phyloP scores from a whole-genome alignment of 768 basidiomycete species.

The Tulasnella sp. region DNA sequence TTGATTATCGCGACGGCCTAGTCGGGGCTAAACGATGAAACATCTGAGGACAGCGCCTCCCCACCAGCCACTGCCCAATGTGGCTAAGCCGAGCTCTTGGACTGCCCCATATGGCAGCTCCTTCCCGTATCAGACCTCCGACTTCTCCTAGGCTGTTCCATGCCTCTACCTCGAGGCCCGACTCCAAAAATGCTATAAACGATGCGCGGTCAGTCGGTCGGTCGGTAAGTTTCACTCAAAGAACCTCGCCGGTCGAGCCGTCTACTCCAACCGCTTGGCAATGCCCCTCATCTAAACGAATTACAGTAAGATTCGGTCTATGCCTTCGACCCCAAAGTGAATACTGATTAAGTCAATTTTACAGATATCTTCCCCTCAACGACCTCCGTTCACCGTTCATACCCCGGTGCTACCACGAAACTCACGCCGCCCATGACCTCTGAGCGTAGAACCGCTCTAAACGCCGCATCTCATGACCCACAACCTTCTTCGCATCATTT shows the following conservation, averaged over 20 bases:
- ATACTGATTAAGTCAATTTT: no score
- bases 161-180: no score
- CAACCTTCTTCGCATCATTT: background rate
- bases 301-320: background rate
- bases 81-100: no score
- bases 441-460: background rate
- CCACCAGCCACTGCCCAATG: no score
- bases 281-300: background rate
- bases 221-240: background rate
- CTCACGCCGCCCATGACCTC: background rate
- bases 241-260: background rate
- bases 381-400: background rate
- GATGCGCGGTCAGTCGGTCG: background rate
- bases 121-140: no score
- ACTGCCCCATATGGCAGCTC: no score
- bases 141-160: no score
- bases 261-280: background rate
- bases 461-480: background rate
- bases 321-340: background rate
- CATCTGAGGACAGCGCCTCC: no score
- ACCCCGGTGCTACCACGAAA: background rate
- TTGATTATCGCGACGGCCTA: no score
- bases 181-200: background rate
- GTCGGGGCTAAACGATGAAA: no score
- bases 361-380: background rate